A percentile compares a stretch with the other conserved stretches of the same genome.
Evolutionary conservation across 768 basidiomycete genomes (phyloP).

Genomic region (Fomitopsis pulvina): DNA sequence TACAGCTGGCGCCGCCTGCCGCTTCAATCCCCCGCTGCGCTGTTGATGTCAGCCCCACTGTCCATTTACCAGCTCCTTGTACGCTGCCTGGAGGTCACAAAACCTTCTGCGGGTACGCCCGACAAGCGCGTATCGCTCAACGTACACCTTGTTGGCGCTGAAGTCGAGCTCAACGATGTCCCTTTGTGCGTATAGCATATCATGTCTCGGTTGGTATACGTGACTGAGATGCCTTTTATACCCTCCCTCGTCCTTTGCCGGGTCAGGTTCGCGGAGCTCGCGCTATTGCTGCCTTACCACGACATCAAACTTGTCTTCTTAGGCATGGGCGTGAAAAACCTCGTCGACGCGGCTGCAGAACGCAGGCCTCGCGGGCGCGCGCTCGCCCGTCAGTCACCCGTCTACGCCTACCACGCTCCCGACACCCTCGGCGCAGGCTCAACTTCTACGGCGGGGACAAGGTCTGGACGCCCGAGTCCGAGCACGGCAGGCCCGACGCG

Average conservation of each 20-base stretch:
- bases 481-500: constrained; percentile 30
- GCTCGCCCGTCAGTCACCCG: constrained; percentile 17
- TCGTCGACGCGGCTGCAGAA: constrained; percentile 27
- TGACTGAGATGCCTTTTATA: too few relatives aligned
- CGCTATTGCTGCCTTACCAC: constrained; percentile 36
- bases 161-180: constrained; percentile 33
- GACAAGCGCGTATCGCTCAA: constrained; percentile 22
- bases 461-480: constrained; percentile 21
- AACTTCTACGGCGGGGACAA: constrained; percentile 15
- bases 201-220: not conserved
- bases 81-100: constrained; percentile 27
- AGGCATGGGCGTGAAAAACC: constrained; percentile 26
- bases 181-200: constrained; percentile 28
- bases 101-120: constrained; percentile 17
- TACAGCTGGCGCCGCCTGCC: constrained; percentile 40
- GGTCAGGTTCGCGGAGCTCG: constrained; percentile 39
- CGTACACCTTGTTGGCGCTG: constrained; percentile 33
- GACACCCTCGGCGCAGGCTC: constrained; percentile 30
- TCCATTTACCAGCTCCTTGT: constrained; percentile 33
- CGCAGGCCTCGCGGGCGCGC: constrained; percentile 17
- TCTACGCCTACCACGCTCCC: constrained; percentile 32
- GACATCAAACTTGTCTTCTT: constrained; percentile 38
- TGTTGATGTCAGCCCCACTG: constrained; percentile 40
- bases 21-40: constrained; percentile 34
- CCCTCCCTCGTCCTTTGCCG: too few relatives aligned